Base-by-base conservation (phyloP, 2,329 filamentous ascomycete species). In the Trichoderma arundinaceum region DNA sequence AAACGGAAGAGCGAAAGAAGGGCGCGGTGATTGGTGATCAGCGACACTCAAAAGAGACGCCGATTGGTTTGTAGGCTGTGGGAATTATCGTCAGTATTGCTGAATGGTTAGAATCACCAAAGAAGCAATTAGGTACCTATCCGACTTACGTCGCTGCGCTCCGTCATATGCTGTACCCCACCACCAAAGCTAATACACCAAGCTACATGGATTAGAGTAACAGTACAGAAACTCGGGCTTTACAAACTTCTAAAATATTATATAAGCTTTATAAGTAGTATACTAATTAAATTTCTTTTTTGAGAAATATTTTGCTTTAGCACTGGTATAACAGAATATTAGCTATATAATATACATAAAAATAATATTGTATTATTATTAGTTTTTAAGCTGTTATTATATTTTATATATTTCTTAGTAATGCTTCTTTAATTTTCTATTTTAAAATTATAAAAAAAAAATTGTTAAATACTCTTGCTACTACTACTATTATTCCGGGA, bases 81-180 rank as follows among this genome's bases (percentile, higher is more conserved):
- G 44, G 13, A 17, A n/a, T 53, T 44, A 44, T 44, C 38, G 38
- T 63, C 28, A 12, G 48, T 51, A 35, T 53, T 63, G 59, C 32
- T 49, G 33, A 32, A 43, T 41, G 38, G 48, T 53, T 62, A 41
- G 59, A 52, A 52, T 35, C 38, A 28, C 46, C 48, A 43, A 44
- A 53, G 58, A 51, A 52, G 58, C 59, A 54, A 63, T 63, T 63
- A 63, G 59, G 59, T 63, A 63, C 49, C 59, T 63, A 63, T 51
- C 22, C 17, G 49, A 63, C 59, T 63, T 63, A 63, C 59, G 59
- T 63, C 48, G 48, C 59, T 52, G 48, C 48, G 48, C 17, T 51
- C 46, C 54, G 46, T 65, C 59, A 62, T 28, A 28, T 53, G 48
- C 57, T 60, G 44, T 60, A 60, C 57, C 57, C 57, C 57, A 51